Evolutionary conservation across 805 yeast species (phyloP).

Genomic region (Maudiozyma serrabonitensis): DNA sequence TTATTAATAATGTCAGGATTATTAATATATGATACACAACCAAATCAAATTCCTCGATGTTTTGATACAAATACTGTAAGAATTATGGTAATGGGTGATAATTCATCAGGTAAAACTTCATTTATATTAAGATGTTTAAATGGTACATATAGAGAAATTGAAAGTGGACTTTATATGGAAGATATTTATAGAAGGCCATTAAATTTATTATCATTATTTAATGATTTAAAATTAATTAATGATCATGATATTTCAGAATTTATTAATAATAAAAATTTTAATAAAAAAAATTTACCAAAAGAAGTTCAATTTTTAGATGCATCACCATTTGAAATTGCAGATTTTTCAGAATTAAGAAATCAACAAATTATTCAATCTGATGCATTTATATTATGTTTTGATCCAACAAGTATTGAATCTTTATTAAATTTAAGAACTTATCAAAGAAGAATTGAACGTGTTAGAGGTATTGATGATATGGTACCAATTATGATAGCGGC

Average conservation of each 20-base stretch:
- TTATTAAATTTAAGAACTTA: slow-evolving; percentile 14
- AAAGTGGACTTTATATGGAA: slow-evolving; percentile 4
- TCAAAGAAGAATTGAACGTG: slow-evolving; percentile 13
- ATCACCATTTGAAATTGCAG: slow-evolving; percentile 13
- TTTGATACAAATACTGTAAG: slow-evolving; percentile 12
- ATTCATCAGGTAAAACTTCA: slow-evolving; percentile 19
- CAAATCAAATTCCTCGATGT: slow-evolving; percentile 11
- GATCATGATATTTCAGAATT: not conserved
- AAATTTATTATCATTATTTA: not conserved
- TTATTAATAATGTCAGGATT: slow-evolving; percentile 4
- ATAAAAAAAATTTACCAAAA: not conserved
- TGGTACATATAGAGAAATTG: slow-evolving; percentile 6
- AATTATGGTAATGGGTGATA: slow-evolving; percentile 21
- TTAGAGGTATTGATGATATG: slow-evolving; percentile 9
- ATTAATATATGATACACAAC: slow-evolving; percentile 6
- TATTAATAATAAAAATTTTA: not conserved
- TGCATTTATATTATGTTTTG: slow-evolving; percentile 23
- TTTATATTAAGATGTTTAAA: slow-evolving; percentile 17
- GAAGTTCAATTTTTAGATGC: slow-evolving; percentile 21
- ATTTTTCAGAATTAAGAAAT: slow-evolving; percentile 15
- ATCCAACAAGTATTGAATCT: slow-evolving; percentile 14
- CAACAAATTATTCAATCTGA: slow-evolving; percentile 25
- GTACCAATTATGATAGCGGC: slow-evolving; percentile 18
- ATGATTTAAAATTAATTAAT: not conserved
- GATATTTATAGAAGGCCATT: slow-evolving; percentile 14